These are phyloP conservation scores for Tuber brumale DNA, from an alignment of 495 filamentous ascomycete genomes.

Conservation along the genomic window DNA sequence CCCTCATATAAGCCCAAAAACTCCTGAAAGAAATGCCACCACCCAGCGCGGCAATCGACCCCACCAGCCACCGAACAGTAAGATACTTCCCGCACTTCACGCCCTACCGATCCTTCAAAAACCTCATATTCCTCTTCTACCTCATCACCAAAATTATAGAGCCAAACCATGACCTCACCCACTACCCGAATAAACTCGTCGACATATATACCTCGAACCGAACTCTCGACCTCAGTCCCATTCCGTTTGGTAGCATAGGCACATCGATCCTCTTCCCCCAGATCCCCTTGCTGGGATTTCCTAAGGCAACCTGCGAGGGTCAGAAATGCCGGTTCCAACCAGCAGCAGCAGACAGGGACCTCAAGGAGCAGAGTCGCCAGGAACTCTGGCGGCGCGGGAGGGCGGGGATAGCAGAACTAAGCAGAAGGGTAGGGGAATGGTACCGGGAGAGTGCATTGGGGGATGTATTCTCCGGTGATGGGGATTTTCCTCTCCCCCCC, in stretches of 20 bases:
- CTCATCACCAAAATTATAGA: neutral
- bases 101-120: neutral
- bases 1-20: neutral
- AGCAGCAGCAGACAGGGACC: neutral
- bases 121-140: neutral
- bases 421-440: neutral
- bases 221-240: neutral
- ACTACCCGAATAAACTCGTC: neutral
- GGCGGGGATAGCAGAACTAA: neutral
- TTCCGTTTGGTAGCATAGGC: neutral
- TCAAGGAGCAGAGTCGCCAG: neutral
- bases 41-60: neutral
- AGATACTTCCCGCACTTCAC: neutral
- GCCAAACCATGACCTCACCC: neutral
- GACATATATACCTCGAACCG: neutral
- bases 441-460: neutral
- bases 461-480: neutral
- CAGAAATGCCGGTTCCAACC: neutral
- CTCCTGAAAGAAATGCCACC: neutral
- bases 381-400: neutral
- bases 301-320: neutral
- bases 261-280: neutral
- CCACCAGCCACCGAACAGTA: neutral
- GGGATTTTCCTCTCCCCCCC: neutral
- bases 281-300: neutral